Evolutionary conservation across 2,329 filamentous ascomycete species (phyloP).

Genomic region (Lachnellula suecica): DNA sequence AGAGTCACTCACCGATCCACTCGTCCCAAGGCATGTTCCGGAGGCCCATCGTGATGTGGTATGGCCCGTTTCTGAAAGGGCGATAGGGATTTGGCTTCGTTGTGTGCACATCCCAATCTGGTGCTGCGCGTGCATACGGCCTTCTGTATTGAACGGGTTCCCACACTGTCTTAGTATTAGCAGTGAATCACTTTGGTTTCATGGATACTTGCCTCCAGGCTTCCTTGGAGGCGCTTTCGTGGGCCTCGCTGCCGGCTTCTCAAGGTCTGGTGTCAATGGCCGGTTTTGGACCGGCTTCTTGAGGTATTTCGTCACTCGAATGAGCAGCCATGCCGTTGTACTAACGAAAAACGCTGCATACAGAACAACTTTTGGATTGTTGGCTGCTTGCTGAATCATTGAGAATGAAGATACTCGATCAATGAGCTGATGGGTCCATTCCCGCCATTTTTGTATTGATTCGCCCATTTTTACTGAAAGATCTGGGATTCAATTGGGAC

Average conservation of each 20-base stretch:
- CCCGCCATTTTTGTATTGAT: slow-evolving; percentile 10
- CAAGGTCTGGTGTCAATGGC: slow-evolving; percentile 29
- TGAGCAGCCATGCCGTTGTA: slow-evolving; percentile 23
- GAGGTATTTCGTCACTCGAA: slow-evolving; percentile 18
- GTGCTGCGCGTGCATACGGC: slow-evolving; percentile 27
- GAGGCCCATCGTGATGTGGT: slow-evolving; percentile 35
- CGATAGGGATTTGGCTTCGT: slow-evolving; percentile 34
- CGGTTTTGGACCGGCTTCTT: slow-evolving; percentile 20
- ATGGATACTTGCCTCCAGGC: slow-evolving; percentile 28
- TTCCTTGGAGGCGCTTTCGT: slow-evolving; percentile 29
- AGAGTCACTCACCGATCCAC: slow-evolving; percentile 31
- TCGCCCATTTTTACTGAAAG: slow-evolving; percentile 14
- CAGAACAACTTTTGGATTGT: slow-evolving; percentile 19
- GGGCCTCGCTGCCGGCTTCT: slow-evolving; percentile 25
- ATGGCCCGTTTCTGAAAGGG: slow-evolving; percentile 32
- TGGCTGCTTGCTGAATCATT: slow-evolving; percentile 8
- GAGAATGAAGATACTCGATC: slow-evolving; percentile 9
- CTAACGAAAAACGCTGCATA: slow-evolving; percentile 19
- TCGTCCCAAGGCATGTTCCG: slow-evolving; percentile 35
- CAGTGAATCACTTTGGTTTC: background rate
- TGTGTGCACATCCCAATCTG: slow-evolving; percentile 31
- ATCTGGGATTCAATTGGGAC: background rate
- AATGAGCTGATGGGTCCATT: slow-evolving; percentile 9
- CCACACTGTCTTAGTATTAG: slow-evolving; percentile 29
- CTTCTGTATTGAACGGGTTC: slow-evolving; percentile 31